Conservation (phyloP, 768 basidiomycete species). For the Lentinus brumalis region DNA sequence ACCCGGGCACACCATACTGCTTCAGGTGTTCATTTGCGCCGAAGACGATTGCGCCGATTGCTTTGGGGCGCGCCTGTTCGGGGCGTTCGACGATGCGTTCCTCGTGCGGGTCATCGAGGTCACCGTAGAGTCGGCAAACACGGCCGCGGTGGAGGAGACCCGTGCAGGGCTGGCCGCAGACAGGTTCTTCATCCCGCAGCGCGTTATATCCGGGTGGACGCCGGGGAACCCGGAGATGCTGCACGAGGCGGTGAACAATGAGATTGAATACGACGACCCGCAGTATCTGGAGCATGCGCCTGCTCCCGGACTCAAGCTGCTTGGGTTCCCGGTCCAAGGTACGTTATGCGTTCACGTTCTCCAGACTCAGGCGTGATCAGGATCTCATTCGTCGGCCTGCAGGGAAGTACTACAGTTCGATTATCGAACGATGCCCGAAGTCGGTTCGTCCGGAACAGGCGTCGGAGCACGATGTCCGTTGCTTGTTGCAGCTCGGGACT, state of each 20-base stretch:
- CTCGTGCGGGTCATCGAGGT: slow-evolving; percentile 12
- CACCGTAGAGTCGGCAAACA: not conserved
- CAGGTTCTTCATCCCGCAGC: slow-evolving; percentile 3
- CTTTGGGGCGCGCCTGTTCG: slow-evolving; percentile 2
- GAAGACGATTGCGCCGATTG: slow-evolving; percentile 4
- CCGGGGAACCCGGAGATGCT: slow-evolving; percentile 6
- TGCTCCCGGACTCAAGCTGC: slow-evolving; percentile 8
- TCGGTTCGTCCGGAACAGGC: too few species aligned
- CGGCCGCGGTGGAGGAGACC: not conserved
- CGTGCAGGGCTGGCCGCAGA: slow-evolving; percentile 7
- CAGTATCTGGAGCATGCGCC: slow-evolving; percentile 7
- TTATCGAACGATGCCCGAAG: too few species aligned
- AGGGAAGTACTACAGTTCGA: too few species aligned
- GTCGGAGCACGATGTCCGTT: too few species aligned
- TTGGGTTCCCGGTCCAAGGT: slow-evolving; percentile 9
- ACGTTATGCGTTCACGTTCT: not conserved
- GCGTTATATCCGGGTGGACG: slow-evolving; percentile 1
- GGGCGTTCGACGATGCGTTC: not conserved
- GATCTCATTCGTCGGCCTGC: too few species aligned
- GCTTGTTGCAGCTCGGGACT: too few species aligned
- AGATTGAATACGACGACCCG: not conserved
- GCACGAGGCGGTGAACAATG: not conserved
- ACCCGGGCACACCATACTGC: slow-evolving; percentile 1
- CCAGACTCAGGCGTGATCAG: too few species aligned
- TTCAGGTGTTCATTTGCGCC: slow-evolving; percentile 14